Evolutionary conservation across 257 asterid genomes (phyloP), one percentile per base, ranked within the genome.

Genomic region (Pogostemon cablin): DNA sequence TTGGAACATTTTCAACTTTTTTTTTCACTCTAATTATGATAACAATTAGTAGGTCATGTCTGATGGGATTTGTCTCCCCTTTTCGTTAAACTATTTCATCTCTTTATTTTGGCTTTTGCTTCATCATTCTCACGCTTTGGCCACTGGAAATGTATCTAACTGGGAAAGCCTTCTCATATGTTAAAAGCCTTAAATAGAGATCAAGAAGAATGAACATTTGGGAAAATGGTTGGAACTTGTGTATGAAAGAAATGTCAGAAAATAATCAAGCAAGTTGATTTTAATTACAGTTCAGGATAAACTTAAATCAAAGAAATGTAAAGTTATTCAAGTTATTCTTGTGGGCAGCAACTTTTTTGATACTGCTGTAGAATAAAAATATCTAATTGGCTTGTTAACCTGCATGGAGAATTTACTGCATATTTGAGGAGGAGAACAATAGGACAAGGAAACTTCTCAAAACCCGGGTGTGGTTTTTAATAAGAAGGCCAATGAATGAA

Each of bases 81-180:
- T 62, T 61, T 58, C 34, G 25, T 65, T 66, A 38, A 52, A 65
- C 60, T 52, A 32, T 40, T 65, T 49, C 56, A 73, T 56, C 60
- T 63, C 47, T 39, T 65, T 3, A 35, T 35, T 38, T 67, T 32
- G 71, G 20, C 67, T 56, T 79, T 53, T 34, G 54, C 32, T 41
- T 46, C 40, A 53, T 74, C 64, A 35, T 61, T 60, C 54, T 77
- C 74, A 66, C 9, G 3, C 40, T 62, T 39, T 66, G 52, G 47
- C 54, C 58, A 47, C 58, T 50, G 40, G 46, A 15, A 15, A 52
- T 38, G 12, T 49, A 54, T 25, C 32, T 25, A 15, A 37, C 34
- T 10, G 39, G 20, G 62, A 53, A 38, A 54, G 32, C 38, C 9
- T 9, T 42, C 6, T 6, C 43, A 8, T 52, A 17, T 65, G 47